These are phyloP conservation scores for Agaricus blazei DNA, from an alignment of 768 basidiomycete genomes.

Conservation along the genomic window DNA sequence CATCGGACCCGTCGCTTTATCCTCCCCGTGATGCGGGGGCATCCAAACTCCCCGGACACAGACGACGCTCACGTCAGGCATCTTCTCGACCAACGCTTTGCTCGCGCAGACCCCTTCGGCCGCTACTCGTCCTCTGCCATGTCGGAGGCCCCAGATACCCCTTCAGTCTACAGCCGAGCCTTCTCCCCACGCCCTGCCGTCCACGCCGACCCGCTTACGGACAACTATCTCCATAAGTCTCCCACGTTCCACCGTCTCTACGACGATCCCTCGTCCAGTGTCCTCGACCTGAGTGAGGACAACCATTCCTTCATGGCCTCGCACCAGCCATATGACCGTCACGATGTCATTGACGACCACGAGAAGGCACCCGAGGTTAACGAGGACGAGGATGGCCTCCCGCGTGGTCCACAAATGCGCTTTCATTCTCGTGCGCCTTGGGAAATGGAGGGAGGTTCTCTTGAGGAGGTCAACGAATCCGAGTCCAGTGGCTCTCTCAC, in stretches of 20 bases:
- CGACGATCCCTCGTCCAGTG: slow-evolving; percentile 44
- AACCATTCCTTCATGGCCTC: slow-evolving; percentile 28
- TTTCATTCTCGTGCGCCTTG: slow-evolving; percentile 80
- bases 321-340: slow-evolving; percentile 21
- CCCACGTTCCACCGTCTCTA: slow-evolving; percentile 26
- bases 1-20: neutral
- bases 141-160: slow-evolving; percentile 60
- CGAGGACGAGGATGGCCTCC: slow-evolving; percentile 34
- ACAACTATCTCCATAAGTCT: slow-evolving; percentile 14
- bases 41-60: slow-evolving; percentile 30
- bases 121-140: slow-evolving; percentile 41
- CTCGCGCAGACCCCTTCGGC: slow-evolving; percentile 42
- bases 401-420: slow-evolving; percentile 77
- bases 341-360: slow-evolving; percentile 20
- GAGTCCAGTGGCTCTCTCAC: slow-evolving; percentile 26
- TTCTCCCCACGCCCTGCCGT: slow-evolving; percentile 43
- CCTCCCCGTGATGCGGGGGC: slow-evolving; percentile 33
- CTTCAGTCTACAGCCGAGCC: slow-evolving; percentile 62
- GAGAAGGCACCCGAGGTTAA: slow-evolving; percentile 25
- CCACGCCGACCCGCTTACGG: slow-evolving; percentile 23
- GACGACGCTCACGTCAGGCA: slow-evolving; percentile 43
- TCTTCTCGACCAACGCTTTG: slow-evolving; percentile 50
- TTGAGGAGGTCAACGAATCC: slow-evolving; percentile 45
- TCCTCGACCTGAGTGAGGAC: slow-evolving; percentile 57
- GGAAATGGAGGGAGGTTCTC: slow-evolving; percentile 54